Conservation (phyloP, 805 yeast genomes). For the Lipomyces starkeyi region DNA sequence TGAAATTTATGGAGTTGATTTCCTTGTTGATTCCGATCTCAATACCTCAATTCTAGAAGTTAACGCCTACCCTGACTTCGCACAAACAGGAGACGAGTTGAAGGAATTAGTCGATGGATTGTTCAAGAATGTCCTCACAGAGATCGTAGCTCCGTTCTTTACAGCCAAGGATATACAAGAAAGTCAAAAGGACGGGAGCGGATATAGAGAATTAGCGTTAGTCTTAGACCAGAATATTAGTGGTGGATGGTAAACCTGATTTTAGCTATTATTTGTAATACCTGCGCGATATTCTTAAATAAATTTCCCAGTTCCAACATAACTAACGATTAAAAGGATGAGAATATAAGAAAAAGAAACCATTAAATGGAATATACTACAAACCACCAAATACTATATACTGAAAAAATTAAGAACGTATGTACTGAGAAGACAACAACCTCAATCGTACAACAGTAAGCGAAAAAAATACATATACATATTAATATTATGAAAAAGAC, state of each 20-base stretch:
- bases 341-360: background rate
- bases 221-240: conserved; percentile 27
- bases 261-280: background rate
- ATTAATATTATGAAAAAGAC: background rate
- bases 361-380: background rate
- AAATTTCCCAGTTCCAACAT: too few relatives aligned
- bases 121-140: conserved; percentile 25
- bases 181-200: background rate
- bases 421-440: background rate
- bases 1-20: conserved; percentile 90
- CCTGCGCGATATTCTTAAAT: background rate
- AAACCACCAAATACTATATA: background rate
- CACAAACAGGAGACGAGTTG: conserved; percentile 86
- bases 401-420: background rate
- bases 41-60: conserved; percentile 76
- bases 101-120: conserved; percentile 58
- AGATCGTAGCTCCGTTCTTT: conserved; percentile 33
- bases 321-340: too few relatives aligned
- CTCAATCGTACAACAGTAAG: background rate
- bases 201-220: background rate
- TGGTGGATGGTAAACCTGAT: conserved; percentile 23
- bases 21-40: conserved; percentile 64
- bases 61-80: conserved; percentile 95
- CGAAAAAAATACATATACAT: background rate
- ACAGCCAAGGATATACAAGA: background rate